Evolutionary conservation across 176 grass and related monocot genomes (phyloP).

Genomic region (Aegilops speltoides): DNA sequence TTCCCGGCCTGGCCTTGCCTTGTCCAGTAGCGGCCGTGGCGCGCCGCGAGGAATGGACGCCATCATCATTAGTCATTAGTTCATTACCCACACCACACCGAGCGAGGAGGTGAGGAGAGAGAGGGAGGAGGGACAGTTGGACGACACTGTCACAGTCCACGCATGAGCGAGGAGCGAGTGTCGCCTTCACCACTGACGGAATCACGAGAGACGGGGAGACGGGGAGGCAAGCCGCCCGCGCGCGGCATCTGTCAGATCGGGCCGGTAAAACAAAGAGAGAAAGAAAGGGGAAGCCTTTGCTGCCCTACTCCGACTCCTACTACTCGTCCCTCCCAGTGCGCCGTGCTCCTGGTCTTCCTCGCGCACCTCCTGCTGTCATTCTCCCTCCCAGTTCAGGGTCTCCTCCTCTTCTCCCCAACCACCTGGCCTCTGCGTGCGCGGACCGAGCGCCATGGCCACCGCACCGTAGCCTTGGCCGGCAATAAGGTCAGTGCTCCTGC

Average conservation of each 20-base stretch:
- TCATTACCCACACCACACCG: neutral
- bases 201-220: neutral
- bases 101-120: neutral
- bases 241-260: constrained; percentile 19
- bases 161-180: neutral
- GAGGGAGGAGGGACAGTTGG: neutral
- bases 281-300: constrained; percentile 27
- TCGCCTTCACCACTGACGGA: neutral
- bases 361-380: neutral
- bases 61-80: constrained; percentile 25
- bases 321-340: neutral
- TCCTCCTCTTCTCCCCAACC: neutral
- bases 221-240: neutral
- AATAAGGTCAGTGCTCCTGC: constrained; percentile 5
- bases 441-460: neutral
- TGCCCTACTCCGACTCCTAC: neutral
- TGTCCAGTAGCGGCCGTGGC: neutral
- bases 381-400: neutral
- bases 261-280: neutral
- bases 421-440: too few relatives aligned
- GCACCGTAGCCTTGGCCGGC: constrained; percentile 15
- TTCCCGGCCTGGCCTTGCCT: neutral
- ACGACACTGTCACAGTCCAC: constrained; percentile 38
- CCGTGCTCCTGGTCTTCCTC: constrained; percentile 18
- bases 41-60: too few relatives aligned